Evolutionary conservation across 352 stramenopile genomes (phyloP), one percentile per base, ranked within the genome.

Genomic region (Phytophthora fragariae): DNA sequence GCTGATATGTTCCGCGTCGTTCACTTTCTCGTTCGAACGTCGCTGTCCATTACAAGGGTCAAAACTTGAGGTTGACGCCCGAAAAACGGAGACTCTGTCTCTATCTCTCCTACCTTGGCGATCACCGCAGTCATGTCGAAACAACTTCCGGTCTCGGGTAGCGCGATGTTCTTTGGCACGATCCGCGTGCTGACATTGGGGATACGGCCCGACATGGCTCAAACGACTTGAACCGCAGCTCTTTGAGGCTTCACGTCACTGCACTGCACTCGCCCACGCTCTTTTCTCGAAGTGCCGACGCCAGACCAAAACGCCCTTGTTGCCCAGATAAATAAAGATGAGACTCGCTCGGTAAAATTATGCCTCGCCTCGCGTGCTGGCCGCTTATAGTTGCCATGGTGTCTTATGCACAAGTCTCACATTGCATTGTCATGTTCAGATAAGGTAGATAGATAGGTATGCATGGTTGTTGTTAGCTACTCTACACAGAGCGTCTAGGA

Each of bases 111-210:
- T 62, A 92, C 82, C 80, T 93, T 93, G 31, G 73, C 31, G 21
- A 64, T 47, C 14, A 91, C 82, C 19, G 81, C 68, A 1, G 97
- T 99, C 31, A 92, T 95, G 79, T 99, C 97, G 67, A 99, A 99
- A 73, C 96, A 98, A 62, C 95, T 98, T 12, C 95, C 95, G 0
- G 96, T 99, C 80, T 98, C 92, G 7, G 86, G 83, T 27, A 97
- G 65, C 19, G 86, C 56, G 46, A 93, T 82, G 27, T 80, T 86
- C 64, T 93, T 93, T 15, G 89, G 86, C 69, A 94, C 89, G 62
- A 95, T 92, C 44, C 87, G 85, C 54, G 88, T 95, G 80, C 79
- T 93, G 55, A 94, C 87, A 62, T 95, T 95, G 9, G 89, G 87
- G 53, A 95, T 95, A 62, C 87, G 86, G 35, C 80, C 72, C 57